phyloP scores from a whole-genome alignment of 2,329 filamentous ascomycete genomes.

The Blumeria hordei region DNA sequence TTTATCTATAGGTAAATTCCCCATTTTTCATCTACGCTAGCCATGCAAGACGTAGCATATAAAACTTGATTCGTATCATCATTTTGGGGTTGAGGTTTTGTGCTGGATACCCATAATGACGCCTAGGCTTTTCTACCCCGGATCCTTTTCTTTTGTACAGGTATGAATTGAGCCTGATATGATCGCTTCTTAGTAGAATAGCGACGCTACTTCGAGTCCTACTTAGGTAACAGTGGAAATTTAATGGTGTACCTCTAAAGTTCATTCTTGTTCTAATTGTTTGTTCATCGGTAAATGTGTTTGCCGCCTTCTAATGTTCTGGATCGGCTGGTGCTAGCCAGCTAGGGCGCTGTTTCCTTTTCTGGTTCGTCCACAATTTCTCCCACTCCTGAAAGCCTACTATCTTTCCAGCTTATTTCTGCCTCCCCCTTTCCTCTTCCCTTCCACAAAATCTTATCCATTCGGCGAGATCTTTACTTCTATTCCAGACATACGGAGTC shows the following conservation, averaged over 20 bases:
- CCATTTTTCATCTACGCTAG: no score
- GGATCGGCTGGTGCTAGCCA: background rate
- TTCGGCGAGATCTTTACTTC: background rate
- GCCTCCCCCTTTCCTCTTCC: background rate
- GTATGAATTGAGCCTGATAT: background rate
- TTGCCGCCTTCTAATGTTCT: background rate
- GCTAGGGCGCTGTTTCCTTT: background rate
- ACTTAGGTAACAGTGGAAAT: background rate
- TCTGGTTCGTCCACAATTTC: background rate
- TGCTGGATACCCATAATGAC: background rate
- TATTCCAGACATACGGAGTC: background rate
- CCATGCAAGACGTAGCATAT: no score
- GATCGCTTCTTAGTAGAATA: no score
- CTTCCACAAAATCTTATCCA: background rate
- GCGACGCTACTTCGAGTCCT: background rate
- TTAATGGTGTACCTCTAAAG: background rate
- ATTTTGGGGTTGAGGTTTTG: no score
- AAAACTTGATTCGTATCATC: no score
- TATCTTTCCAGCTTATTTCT: background rate
- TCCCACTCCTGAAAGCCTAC: background rate
- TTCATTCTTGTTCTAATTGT: background rate
- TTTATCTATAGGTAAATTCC: no score
- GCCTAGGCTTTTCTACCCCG: background rate
- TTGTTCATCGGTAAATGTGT: background rate
- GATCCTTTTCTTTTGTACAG: background rate